phyloP scores from a whole-genome alignment of 805 yeast genomes.

The Metschnikowia lochheadii region DNA sequence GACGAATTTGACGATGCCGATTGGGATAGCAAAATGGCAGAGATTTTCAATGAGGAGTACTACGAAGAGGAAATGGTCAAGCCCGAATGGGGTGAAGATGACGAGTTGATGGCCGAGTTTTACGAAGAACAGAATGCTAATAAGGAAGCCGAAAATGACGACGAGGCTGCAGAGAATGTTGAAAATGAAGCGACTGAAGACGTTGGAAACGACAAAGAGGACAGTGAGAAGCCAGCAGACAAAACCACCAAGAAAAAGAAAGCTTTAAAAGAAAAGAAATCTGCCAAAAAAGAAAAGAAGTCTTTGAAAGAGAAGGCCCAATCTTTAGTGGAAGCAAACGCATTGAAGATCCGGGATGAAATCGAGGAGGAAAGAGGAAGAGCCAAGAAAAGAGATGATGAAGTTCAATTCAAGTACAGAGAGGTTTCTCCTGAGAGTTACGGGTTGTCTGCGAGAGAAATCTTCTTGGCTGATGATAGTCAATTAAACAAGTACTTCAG shows the following conservation, averaged over 20 bases:
- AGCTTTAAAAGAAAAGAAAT: constrained; percentile 52
- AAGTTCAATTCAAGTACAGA: constrained; percentile 71
- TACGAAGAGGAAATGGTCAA: constrained; percentile 51
- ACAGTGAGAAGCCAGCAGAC: constrained; percentile 14
- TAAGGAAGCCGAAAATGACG: constrained; percentile 9
- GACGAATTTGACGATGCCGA: constrained; percentile 87
- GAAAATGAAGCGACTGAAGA: constrained; percentile 5
- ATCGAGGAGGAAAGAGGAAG: constrained; percentile 60
- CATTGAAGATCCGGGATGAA: constrained; percentile 61
- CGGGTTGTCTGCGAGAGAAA: constrained; percentile 83
- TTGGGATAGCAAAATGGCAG: constrained; percentile 85
- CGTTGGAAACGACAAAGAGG: constrained; percentile 6
- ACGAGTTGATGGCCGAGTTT: constrained; percentile 38
- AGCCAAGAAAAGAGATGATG: constrained; percentile 30
- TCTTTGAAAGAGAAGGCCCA: constrained; percentile 65
- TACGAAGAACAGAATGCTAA: constrained; percentile 14
- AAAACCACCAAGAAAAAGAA: constrained; percentile 49
- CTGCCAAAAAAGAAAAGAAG: constrained; percentile 59
- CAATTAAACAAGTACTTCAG: constrained; percentile 83
- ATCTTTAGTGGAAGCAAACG: constrained; percentile 71
- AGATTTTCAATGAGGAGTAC: constrained; percentile 80
- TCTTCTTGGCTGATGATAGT: constrained; percentile 82
- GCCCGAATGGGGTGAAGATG: constrained; percentile 60
- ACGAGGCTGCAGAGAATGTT: too few species aligned
- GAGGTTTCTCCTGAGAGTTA: constrained; percentile 93